These are phyloP conservation scores for Candida incommunis DNA, from an alignment of 805 yeast genomes.

Conservation along the genomic window DNA sequence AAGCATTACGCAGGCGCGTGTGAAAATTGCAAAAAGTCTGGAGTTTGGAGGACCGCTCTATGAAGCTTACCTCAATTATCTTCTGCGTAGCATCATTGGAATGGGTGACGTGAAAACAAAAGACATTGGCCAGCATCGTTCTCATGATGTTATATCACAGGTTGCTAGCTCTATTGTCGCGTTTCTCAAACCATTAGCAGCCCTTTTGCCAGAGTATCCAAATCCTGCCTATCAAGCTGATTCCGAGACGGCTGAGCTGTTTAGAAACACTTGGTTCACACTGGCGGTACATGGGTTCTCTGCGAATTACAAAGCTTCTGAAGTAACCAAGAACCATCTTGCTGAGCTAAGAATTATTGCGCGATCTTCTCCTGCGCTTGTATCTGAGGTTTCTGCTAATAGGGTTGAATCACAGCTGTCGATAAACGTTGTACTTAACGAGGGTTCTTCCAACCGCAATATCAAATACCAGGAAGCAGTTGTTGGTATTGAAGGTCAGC, in stretches of 20 bases:
- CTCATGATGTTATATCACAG: slow-evolving; percentile 27
- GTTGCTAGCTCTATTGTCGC: slow-evolving; percentile 55
- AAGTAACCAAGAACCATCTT: slow-evolving; percentile 33
- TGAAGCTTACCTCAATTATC: slow-evolving; percentile 44
- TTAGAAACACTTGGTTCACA: slow-evolving; percentile 90
- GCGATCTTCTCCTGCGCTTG: slow-evolving; percentile 73
- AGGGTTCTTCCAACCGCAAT: slow-evolving; percentile 77
- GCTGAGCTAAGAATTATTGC: slow-evolving; percentile 57
- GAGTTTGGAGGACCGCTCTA: slow-evolving; percentile 29
- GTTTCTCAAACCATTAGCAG: slow-evolving; percentile 62
- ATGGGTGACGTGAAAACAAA: slow-evolving; percentile 57
- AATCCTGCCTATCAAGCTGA: slow-evolving; percentile 25
- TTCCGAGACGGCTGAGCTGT: slow-evolving; percentile 22
- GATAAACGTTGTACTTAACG: slow-evolving; percentile 74
- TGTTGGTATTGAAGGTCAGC: slow-evolving; percentile 32
- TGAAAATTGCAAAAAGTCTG: slow-evolving; percentile 17
- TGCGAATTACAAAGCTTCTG: slow-evolving; percentile 33
- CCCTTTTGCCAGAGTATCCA: slow-evolving; percentile 46
- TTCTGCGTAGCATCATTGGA: slow-evolving; percentile 51
- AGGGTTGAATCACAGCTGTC: slow-evolving; percentile 87
- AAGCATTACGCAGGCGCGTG: slow-evolving; percentile 37
- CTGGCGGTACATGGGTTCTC: slow-evolving; percentile 82
- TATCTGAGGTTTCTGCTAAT: slow-evolving; percentile 65
- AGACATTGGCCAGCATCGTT: slow-evolving; percentile 61
- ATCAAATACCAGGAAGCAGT: slow-evolving; percentile 48